Base-by-base conservation (phyloP, 352 stramenopile species). In the Plasmopara viticola region DNA sequence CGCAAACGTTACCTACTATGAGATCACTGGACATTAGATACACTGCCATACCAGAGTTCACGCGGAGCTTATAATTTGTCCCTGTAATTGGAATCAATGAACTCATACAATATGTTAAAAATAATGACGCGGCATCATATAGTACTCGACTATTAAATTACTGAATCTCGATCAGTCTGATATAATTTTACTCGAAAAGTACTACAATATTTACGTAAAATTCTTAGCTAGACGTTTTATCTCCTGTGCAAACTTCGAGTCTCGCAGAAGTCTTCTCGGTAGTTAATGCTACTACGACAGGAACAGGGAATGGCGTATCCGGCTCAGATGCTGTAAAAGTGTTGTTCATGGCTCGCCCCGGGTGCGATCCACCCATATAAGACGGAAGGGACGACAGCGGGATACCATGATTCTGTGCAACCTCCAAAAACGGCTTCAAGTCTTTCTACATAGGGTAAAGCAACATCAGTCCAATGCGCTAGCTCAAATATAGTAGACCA, bases 301-400 rank as follows among this genome's bases (percentile, higher is more conserved):
- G 54, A 6, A 75, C 65, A n/a, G 75, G 78, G 3, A 81, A 58
- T 12, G 78, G 76, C 8, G 74, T 86, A 53, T 83, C 64, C 0
- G 72, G 50, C 9, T 77, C 49, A 0, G 78, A 89, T 14, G 72
- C 63, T 17, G 70, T 80, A 61, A 89, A 89, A 5, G 74, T 84
- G 53, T 65, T 84, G 56, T 87, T 86, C 60, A 87, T 72, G n/a
- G 58, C 34, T 38, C 78, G 66, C 0, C 78, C 79, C 0, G 58
- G 48, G 61, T 87, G 72, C 5, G 68, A 64, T 20, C 82, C 78
- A 7, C 79, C 82, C 37, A 92, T 59, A 46, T 78, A 82, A 12
- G 45, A 59, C 2, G 82, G 82, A 10, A 92, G 63, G 18, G 78
- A 78, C 14, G 62, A 62, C 15, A 85, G 38, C 25, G 77, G 66